Conservation (phyloP, 371 early-diverging fungal genomes). For the Mucor velutinosus region DNA sequence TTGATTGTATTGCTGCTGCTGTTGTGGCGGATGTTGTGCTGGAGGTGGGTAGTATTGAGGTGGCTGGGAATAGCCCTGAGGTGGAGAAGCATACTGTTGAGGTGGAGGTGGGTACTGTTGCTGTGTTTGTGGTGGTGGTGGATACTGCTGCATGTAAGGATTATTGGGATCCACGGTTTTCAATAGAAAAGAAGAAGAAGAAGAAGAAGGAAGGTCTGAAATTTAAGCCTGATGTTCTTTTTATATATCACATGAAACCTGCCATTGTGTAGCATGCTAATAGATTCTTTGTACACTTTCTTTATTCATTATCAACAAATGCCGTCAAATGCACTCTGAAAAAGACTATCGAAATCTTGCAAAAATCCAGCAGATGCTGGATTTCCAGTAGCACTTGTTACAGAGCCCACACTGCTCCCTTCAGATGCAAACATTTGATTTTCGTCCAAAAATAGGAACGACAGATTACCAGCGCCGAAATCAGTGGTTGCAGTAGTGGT, state of each 20-base stretch:
- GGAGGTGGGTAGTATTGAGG: constrained; percentile 18
- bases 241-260: neutral
- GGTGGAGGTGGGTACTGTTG: constrained; percentile 6
- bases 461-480: neutral
- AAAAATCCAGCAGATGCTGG: neutral
- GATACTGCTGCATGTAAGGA: constrained; percentile 6
- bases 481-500: neutral
- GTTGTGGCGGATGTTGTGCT: constrained; percentile 2
- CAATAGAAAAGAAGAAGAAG: neutral
- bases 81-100: constrained; percentile 4
- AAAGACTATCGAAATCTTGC: constrained; percentile 2
- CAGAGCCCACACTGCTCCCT: neutral
- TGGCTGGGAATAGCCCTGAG: neutral
- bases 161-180: constrained; percentile 4
- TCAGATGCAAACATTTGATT: neutral
- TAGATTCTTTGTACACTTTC: neutral
- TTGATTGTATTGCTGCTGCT: neutral
- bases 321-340: neutral
- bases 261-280: neutral
- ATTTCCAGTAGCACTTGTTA: neutral
- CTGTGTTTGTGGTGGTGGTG: neutral
- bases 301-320: neutral
- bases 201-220: neutral
- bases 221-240: neutral
- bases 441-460: constrained; percentile 2